Base-by-base conservation (phyloP, 352 stramenopile species). In the Phytophthora europaea region DNA sequence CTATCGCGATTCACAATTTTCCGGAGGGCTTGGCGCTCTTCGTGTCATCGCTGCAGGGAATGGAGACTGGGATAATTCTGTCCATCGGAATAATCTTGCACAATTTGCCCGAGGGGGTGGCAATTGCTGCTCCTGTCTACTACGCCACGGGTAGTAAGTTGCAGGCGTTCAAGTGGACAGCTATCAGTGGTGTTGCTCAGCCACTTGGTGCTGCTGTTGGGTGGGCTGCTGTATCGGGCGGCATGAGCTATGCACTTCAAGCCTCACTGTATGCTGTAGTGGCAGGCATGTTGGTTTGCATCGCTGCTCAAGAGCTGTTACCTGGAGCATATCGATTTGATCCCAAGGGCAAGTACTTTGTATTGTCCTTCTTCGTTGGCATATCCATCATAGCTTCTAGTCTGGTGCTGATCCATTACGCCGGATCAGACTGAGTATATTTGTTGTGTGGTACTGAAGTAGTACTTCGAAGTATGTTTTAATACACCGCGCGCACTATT, bases 81-180 rank as follows among this genome's bases (percentile, higher is more conserved):
- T 97, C 97, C 2, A 78, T 99, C 65, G 97, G 93, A 20, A 99
- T 99, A 73, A 97, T 94, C 10, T 89, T 99, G 48, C 98, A 99
- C 81, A 99, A 99, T 70, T 97, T 99, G 64, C 97, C 97, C 2
- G 98, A 99, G 66, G 98, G 98, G 1, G 73, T 99, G 20, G 98
- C 94, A 61, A 94, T 99, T 33, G 94, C 96, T 31, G 89, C 99
- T 12, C 97, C 97, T 0, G 91, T 99, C 6, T 99, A 99, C 81
- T 99, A 98, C 72, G 94, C 96, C 2, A 99, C 97, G 3, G 96
- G 96, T 12, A 97, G 91, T 76, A 89, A 95, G 7, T 83, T 85
- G 34, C 92, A 98, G 56, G 97, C 93, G 2, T 99, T 99, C 76
- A 81, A 93, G 34, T 99, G 94, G 94, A 95, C 91, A 12, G 73